These are phyloP conservation scores for Aureobasidium vineae DNA, from an alignment of 2,329 filamentous ascomycete genomes.

Conservation along the genomic window DNA sequence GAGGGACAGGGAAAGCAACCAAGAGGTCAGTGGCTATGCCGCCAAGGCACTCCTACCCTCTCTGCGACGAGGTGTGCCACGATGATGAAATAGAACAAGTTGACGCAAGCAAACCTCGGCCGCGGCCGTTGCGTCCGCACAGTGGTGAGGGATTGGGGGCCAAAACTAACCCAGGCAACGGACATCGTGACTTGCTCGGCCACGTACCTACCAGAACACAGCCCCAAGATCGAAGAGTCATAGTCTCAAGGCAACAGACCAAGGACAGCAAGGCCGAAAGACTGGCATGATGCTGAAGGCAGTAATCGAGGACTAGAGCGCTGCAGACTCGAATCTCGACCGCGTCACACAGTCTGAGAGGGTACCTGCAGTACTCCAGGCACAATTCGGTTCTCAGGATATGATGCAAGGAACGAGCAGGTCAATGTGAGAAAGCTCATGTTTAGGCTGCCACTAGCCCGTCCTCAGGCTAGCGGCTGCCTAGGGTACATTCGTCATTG, in stretches of 20 bases:
- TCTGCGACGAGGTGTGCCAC: slow-evolving; percentile 13
- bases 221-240: slow-evolving; percentile 19
- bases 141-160: not conserved
- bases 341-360: not conserved
- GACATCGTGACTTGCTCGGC: slow-evolving; percentile 18
- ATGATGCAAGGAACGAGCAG: slow-evolving; percentile 21
- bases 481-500: not conserved
- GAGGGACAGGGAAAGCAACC: not conserved
- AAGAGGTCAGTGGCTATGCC: slow-evolving; percentile 2
- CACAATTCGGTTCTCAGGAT: not conserved
- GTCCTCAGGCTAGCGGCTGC: slow-evolving; percentile 15
- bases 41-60: not conserved
- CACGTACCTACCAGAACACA: slow-evolving; percentile 25
- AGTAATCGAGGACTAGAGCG: not conserved
- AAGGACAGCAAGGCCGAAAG: not conserved
- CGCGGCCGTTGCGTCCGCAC: slow-evolving; percentile 12
- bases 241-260: not conserved
- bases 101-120: slow-evolving; percentile 19
- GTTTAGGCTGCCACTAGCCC: slow-evolving; percentile 18
- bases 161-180: slow-evolving; percentile 7
- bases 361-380: slow-evolving; percentile 24
- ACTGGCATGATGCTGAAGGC: not conserved
- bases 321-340: slow-evolving; percentile 1
- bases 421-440: not conserved
- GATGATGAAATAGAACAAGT: slow-evolving; percentile 1